These are phyloP conservation scores for Apiospora kogelbergensis DNA, from an alignment of 2,329 filamentous ascomycete genomes.

Conservation along the genomic window DNA sequence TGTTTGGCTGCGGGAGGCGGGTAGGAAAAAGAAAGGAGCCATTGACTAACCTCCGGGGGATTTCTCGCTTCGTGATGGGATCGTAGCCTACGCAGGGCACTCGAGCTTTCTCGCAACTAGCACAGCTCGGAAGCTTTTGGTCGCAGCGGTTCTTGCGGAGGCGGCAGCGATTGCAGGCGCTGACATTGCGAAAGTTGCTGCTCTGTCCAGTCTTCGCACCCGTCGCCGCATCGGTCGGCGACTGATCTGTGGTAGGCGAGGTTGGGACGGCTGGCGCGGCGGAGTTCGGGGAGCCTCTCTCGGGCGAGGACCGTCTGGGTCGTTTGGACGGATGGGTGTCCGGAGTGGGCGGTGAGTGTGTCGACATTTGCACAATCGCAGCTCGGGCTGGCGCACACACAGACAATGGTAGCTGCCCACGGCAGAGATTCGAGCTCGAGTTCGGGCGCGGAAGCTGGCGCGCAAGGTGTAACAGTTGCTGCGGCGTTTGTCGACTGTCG, in stretches of 20 bases:
- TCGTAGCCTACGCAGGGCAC: conserved; percentile 94
- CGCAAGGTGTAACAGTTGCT: not conserved
- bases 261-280: conserved; percentile 34
- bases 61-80: conserved; percentile 93
- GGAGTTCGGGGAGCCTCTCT: conserved; percentile 42
- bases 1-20: not conserved
- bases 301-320: conserved; percentile 53
- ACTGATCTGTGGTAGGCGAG: conserved; percentile 30
- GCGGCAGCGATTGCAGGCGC: conserved; percentile 90
- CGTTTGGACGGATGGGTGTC: conserved; percentile 56
- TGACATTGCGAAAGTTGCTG: conserved; percentile 80
- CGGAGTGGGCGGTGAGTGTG: conserved; percentile 48
- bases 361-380: conserved; percentile 38
- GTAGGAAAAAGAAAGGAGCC: not conserved
- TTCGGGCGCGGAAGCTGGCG: not conserved
- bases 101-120: conserved; percentile 88
- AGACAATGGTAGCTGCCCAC: not conserved
- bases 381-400: not conserved
- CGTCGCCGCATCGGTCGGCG: conserved; percentile 28
- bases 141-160: conserved; percentile 94
- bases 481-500: not conserved
- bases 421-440: not conserved
- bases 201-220: conserved; percentile 54
- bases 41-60: conserved; percentile 75
- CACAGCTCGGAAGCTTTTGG: conserved; percentile 86